phyloP scores from a whole-genome alignment of 805 yeast species.

The Yarrowia porcina region DNA sequence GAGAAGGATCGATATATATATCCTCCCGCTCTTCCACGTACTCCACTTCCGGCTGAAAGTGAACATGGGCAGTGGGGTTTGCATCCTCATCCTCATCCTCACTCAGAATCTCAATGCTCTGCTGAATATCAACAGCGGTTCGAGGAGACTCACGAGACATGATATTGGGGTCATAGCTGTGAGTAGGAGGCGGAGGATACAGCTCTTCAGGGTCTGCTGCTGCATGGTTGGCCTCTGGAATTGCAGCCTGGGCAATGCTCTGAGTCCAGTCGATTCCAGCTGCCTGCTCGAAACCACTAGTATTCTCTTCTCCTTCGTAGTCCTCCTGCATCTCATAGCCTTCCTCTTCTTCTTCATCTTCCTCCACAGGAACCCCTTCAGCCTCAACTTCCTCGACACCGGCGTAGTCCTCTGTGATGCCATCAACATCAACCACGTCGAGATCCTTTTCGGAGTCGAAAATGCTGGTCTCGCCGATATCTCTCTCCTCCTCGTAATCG shows the following conservation, averaged over 20 bases:
- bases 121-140: neutral
- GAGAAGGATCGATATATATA: neutral
- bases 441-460: constrained; percentile 19
- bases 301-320: neutral
- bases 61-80: neutral
- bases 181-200: no score
- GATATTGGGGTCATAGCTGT: neutral
- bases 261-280: neutral
- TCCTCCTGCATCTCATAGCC: neutral
- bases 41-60: neutral
- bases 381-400: constrained; percentile 22
- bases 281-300: neutral
- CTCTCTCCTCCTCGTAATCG: constrained; percentile 26
- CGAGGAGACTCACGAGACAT: neutral
- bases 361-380: constrained; percentile 19
- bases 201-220: no score
- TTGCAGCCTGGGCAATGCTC: constrained; percentile 16
- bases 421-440: constrained; percentile 23
- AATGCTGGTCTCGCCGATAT: constrained; percentile 13
- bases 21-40: neutral
- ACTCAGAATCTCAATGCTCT: constrained; percentile 1
- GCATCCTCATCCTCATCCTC: neutral
- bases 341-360: constrained; percentile 17
- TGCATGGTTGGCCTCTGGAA: no score
- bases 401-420: constrained; percentile 7